These are phyloP conservation scores for Porphyrellus cyaneotinctus DNA, from an alignment of 768 basidiomycete species.

Conservation along the genomic window DNA sequence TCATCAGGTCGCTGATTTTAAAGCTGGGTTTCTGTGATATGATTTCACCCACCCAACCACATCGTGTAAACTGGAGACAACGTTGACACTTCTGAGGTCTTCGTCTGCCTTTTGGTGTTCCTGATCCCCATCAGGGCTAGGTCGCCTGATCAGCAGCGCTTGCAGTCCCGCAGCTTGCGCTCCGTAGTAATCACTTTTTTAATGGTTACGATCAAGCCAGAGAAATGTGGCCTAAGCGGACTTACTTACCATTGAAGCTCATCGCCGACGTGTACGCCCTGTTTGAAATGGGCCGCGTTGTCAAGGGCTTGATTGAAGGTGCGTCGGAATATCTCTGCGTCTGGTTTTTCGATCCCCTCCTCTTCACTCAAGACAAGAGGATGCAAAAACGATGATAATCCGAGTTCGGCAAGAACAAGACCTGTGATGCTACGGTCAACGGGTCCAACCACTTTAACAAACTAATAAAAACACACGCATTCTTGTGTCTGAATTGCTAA, in stretches of 20 bases:
- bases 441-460: background rate
- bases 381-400: slow-evolving; percentile 43
- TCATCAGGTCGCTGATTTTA: too few relatives aligned
- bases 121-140: slow-evolving; percentile 44
- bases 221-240: background rate
- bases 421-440: slow-evolving; percentile 29
- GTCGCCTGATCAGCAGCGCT: slow-evolving; percentile 54
- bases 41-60: slow-evolving; percentile 37
- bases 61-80: slow-evolving; percentile 35
- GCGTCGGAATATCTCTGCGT: slow-evolving; percentile 51
- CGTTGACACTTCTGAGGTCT: slow-evolving; percentile 38
- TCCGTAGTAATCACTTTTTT: slow-evolving; percentile 65
- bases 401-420: slow-evolving; percentile 56
- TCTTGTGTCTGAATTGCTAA: slow-evolving; percentile 72
- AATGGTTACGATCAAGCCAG: background rate
- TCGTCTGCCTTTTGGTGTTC: slow-evolving; percentile 41
- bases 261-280: slow-evolving; percentile 73
- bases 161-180: slow-evolving; percentile 52
- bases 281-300: slow-evolving; percentile 7
- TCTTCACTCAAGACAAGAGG: slow-evolving; percentile 69
- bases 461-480: slow-evolving; percentile 53
- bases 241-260: slow-evolving; percentile 58
- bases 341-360: slow-evolving; percentile 67
- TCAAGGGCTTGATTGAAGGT: slow-evolving; percentile 27
- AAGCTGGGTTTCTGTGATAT: background rate